Evolutionary conservation across 2,329 filamentous ascomycete species (phyloP), one percentile per base, ranked within the genome.

Genomic region (Fusarium sp.): DNA sequence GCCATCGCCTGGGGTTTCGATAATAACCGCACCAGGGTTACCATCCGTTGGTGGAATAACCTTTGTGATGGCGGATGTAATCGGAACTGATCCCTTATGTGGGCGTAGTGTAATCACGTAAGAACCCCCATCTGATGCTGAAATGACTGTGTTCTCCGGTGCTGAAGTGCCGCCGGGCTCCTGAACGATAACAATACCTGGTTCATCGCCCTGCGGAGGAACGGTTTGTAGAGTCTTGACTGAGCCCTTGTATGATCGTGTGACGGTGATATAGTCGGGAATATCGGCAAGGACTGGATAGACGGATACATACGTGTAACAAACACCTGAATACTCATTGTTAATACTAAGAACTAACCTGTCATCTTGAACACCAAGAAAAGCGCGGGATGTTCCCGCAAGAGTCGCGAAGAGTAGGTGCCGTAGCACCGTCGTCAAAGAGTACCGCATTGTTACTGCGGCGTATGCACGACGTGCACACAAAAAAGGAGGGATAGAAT

Each of bases 251-350:
- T 77, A 76, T 14, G 63, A 64, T n/a, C 62, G 70, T 24, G 74
- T 78, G 6, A 78, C 59, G 3, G 76, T 78, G 5, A 78, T 69
- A 27, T 78, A 78, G 18, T 71, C 73, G 8, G 73, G 70, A 3
- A 35, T 29, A 10, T 64, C 66, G 45, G 66, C 76, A 24, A 74
- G 69, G 29, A 78, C 71, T 11, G 76, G 76, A 37, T 78, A 78
- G 1, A 75, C 72, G 16, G 76, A 78, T 40, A 78, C 71, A 52
- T 78, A 78, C n/a, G 76, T 78, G 64, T 78, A 78, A 9, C 76
- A 78, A 18, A 78, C 71, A 7, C 74, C 74, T 50, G 70, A 67
- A 16, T 65, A 67, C 5, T 78, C 67, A 50, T 73, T 75, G 57
- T 74, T 75, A 66, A 76, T 71, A 38, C 66, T 64, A 20, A 78